Percentiles rank a stretch among this genome's conserved stretches.
Evolutionary conservation across 345 rosid species (phyloP).

Genomic region (Punica granatum): DNA sequence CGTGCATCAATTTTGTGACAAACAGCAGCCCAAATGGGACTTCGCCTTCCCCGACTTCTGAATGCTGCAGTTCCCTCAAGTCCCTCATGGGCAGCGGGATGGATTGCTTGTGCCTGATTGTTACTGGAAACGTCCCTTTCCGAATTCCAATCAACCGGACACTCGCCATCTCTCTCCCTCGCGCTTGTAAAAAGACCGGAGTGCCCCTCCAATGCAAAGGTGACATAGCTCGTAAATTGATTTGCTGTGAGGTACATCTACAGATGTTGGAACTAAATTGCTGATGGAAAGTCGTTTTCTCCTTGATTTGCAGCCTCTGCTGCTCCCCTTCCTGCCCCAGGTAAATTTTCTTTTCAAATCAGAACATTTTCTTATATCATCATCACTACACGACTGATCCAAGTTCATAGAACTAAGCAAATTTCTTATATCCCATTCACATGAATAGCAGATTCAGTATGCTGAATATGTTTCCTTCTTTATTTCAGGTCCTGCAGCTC

Average conservation of each 20-base stretch:
- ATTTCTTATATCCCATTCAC: background rate
- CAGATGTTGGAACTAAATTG: background rate
- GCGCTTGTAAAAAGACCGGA: conserved; percentile 67
- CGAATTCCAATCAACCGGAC: conserved; percentile 62
- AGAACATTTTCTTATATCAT: background rate
- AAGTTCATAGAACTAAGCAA: background rate
- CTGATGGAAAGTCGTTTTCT: background rate
- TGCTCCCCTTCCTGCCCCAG: conserved; percentile 75
- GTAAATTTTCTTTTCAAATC: conserved; percentile 17
- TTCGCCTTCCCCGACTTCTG: conserved; percentile 50
- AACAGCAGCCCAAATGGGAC: conserved; percentile 52
- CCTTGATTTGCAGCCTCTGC: conserved; percentile 34
- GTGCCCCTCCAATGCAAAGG: conserved; percentile 83
- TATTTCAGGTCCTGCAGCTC: conserved; percentile 40
- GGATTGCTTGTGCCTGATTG: conserved; percentile 70
- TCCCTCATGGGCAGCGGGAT: conserved; percentile 45
- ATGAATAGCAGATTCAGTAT: background rate
- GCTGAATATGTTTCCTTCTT: background rate
- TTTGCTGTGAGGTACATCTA: no score
- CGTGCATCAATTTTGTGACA: conserved; percentile 64
- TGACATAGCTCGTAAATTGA: no score
- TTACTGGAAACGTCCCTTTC: conserved; percentile 61
- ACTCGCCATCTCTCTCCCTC: conserved; percentile 77
- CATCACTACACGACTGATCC: background rate
- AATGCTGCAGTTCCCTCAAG: conserved; percentile 58